Conservation (phyloP, 2,329 filamentous ascomycete species). For the Talaromyces sp. region DNA sequence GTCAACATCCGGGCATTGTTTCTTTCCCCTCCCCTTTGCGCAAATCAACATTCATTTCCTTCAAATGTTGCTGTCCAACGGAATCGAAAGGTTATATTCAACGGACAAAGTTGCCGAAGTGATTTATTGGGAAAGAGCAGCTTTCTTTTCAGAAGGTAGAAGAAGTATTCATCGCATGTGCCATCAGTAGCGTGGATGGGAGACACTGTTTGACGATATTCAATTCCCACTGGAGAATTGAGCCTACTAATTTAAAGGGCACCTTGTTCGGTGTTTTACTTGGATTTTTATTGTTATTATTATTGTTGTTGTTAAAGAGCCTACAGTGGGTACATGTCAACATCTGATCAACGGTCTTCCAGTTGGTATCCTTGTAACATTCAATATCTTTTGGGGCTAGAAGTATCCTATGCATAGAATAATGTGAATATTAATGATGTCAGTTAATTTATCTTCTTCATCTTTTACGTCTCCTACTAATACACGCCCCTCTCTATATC, state of each 20-base stretch:
- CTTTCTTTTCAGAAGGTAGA: not conserved
- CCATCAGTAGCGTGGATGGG: not conserved
- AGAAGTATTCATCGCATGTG: not conserved
- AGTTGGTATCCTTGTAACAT: not conserved
- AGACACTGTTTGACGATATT: not conserved
- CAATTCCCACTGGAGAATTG: not conserved
- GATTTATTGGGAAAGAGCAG: not conserved
- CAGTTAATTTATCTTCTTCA: not conserved
- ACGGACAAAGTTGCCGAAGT: not conserved
- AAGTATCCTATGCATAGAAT: not conserved
- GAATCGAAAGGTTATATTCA: not conserved
- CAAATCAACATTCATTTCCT: not conserved
- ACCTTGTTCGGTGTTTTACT: not conserved
- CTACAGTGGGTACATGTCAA: not conserved
- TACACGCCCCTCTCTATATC: not conserved
- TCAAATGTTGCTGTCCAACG: not conserved
- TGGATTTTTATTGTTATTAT: too few species aligned
- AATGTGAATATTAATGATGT: not conserved
- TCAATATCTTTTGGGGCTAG: not conserved
- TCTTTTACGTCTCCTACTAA: not conserved
- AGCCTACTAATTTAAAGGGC: not conserved
- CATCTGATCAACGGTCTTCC: not conserved
- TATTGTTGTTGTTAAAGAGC: not conserved
- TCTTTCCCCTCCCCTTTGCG: too few species aligned
- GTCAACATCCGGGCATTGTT: too few species aligned